Evolutionary conservation across 164 flowering plant genomes (phyloP), one percentile per base, ranked within the genome.

Genomic region (Chimonanthus salicifolius): DNA sequence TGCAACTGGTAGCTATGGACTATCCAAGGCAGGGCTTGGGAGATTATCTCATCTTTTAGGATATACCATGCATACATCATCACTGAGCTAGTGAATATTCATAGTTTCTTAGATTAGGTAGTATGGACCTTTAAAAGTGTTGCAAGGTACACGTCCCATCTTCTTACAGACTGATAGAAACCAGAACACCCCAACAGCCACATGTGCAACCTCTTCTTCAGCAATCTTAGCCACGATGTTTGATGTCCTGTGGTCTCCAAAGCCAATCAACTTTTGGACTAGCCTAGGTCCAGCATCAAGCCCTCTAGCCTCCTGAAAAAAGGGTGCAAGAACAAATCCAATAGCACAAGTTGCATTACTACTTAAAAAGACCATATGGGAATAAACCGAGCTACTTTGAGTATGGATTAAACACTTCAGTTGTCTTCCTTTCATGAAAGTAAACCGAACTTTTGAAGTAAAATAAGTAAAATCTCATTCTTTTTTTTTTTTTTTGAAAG

Each of bases 251-350:
- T 49, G 48, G 81, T 94, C 98, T 73, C 98, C 97, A 82, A 88
- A 92, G n/a, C 98, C 98, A 62, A 91, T 75, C 79, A 92, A 75
- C 64, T 87, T 94, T 66, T 90, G 83, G 65, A 92, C 96, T 11
- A 94, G 84, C 21, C 99, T 85, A 18, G 97, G 99, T 68, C 99
- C 99, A 68, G 99, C 99, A 85, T 94, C 98, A 75, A 94, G 96
- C 73, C 99, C 99, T 83, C 99, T 88, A 63, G 99, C 99, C 81
- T 94, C 99, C 99, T 94, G 77, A 48, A 70, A 43, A 70, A 51
- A n/a, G 4, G 18, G 65, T 7, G 2, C 58, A 54, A 54, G 65
- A 58, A 49, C 47, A 10, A 50, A 69, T 33, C 2, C 15, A 44
- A 5, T 2, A 50, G 50, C 71, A 21, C 11, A 45, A 71, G 15